Evolutionary conservation across 2,329 filamentous ascomycete genomes (phyloP).

Genomic region (Diaporthe citriasiana): DNA sequence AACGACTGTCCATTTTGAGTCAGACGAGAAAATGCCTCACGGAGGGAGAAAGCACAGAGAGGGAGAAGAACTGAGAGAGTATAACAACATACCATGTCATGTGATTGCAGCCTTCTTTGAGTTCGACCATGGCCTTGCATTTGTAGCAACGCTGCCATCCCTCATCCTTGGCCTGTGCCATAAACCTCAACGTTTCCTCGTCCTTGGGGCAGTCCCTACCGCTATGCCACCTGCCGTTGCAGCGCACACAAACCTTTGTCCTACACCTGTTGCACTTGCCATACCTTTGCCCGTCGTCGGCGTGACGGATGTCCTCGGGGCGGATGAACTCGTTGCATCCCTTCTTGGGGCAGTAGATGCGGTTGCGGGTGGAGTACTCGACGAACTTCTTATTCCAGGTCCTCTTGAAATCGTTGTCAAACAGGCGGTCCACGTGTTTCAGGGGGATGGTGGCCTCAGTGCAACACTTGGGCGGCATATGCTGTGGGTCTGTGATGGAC

Average conservation of each 20-base stretch:
- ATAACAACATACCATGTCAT: constrained; percentile 80
- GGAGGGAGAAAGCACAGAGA: constrained; percentile 36
- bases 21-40: background rate
- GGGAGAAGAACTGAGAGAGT: background rate
- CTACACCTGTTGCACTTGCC: constrained; percentile 80
- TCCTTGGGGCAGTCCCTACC: constrained; percentile 79
- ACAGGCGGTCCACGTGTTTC: constrained; percentile 81
- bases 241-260: constrained; percentile 80
- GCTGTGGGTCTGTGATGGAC: constrained; percentile 81
- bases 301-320: constrained; percentile 75
- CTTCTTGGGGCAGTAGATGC: constrained; percentile 81
- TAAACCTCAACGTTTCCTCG: constrained; percentile 73
- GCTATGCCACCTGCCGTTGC: constrained; percentile 81
- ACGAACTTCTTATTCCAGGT: constrained; percentile 85
- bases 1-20: constrained; percentile 66
- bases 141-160: constrained; percentile 83
- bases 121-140: constrained; percentile 81
- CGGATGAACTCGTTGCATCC: constrained; percentile 86
- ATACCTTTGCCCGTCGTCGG: constrained; percentile 71
- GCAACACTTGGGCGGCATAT: constrained; percentile 91
- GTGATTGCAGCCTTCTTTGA: constrained; percentile 88
- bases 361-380: constrained; percentile 80
- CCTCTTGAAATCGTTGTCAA: constrained; percentile 81
- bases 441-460: constrained; percentile 79
- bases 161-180: constrained; percentile 74